A percentile compares a stretch with the other conserved stretches of the same genome.
Conservation (phyloP, 116 monocot genomes). For the Cymodocea nodosa region DNA sequence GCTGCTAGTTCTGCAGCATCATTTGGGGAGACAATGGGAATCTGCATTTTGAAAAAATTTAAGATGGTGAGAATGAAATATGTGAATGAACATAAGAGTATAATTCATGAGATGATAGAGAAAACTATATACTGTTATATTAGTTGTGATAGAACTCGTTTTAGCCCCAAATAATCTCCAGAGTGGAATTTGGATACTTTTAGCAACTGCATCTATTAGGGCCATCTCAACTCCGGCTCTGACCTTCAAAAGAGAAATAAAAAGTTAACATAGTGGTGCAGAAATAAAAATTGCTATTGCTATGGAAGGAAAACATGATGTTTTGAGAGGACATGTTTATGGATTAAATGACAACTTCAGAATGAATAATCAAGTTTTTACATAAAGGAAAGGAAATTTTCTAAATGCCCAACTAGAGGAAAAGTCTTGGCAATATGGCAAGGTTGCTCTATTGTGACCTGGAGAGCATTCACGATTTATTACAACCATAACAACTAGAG, state of each 20-base stretch:
- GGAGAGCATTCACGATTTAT: too few species aligned
- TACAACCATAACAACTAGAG: too few species aligned
- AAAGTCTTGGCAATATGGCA: too few species aligned
- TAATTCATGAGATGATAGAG: not conserved
- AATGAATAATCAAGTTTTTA: too few species aligned
- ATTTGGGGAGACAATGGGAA: conserved; percentile 78
- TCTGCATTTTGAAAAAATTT: conserved; percentile 28
- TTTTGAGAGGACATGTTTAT: too few species aligned
- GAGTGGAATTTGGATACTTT: conserved; percentile 64
- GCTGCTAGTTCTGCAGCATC: conserved; percentile 82
- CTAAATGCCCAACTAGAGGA: too few species aligned
- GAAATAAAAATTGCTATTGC: too few species aligned
- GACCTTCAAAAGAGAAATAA: conserved; percentile 26
- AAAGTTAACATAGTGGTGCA: too few species aligned
- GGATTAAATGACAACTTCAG: too few species aligned
- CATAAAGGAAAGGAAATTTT: too few species aligned
- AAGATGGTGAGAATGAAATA: not conserved
- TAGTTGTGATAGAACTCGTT: conserved; percentile 51
- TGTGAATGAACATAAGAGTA: not conserved
- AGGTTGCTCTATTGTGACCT: too few species aligned
- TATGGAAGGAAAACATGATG: too few species aligned
- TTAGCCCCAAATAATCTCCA: conserved; percentile 92
- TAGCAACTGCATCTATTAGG: conserved; percentile 87
- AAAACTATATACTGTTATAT: conserved; percentile 46
- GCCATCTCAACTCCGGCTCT: conserved; percentile 98